Evolutionary conservation across 768 basidiomycete genomes (phyloP).

Genomic region (Russula sp.): DNA sequence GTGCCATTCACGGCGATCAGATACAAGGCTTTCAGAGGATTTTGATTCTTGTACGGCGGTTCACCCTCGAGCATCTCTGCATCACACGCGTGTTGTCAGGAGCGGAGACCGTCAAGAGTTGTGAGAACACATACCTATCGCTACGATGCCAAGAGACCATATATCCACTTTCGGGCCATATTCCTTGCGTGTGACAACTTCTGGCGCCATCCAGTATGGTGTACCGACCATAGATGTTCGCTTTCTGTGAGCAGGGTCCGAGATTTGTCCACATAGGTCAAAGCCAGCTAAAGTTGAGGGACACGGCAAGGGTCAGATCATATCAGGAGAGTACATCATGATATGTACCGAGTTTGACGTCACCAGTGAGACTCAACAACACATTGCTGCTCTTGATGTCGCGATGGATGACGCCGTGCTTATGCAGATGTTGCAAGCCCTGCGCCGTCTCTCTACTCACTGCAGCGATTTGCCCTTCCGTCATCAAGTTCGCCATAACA

Average conservation of each 20-base stretch:
- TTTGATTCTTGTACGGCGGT: constrained; percentile 93
- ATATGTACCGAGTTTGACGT: constrained; percentile 94
- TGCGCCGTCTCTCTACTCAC: constrained; percentile 91
- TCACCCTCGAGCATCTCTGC: constrained; percentile 98
- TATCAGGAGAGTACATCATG: neutral
- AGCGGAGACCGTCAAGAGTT: constrained; percentile 20
- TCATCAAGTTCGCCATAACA: constrained; percentile 88
- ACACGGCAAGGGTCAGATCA: neutral
- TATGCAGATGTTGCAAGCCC: constrained; percentile 92
- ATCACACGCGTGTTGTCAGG: constrained; percentile 2
- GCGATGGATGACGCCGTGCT: constrained; percentile 96
- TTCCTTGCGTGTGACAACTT: constrained; percentile 95
- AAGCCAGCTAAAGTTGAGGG: constrained; percentile 67
- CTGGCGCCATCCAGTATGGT: constrained; percentile 99
- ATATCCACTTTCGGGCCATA: constrained; percentile 98
- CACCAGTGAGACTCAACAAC: constrained; percentile 84
- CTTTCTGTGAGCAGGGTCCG: constrained; percentile 76
- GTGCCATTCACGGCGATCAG: constrained; percentile 98
- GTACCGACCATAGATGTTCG: constrained; percentile 98
- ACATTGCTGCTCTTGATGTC: constrained; percentile 99
- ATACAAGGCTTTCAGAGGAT: constrained; percentile 77
- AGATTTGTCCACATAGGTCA: constrained; percentile 95
- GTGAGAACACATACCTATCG: constrained; percentile 70
- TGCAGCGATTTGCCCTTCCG: constrained; percentile 68
- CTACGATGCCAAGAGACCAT: constrained; percentile 74